Conservation (phyloP, 1,139 yeast species). For the Zhuliangozyma blackwelliae region DNA sequence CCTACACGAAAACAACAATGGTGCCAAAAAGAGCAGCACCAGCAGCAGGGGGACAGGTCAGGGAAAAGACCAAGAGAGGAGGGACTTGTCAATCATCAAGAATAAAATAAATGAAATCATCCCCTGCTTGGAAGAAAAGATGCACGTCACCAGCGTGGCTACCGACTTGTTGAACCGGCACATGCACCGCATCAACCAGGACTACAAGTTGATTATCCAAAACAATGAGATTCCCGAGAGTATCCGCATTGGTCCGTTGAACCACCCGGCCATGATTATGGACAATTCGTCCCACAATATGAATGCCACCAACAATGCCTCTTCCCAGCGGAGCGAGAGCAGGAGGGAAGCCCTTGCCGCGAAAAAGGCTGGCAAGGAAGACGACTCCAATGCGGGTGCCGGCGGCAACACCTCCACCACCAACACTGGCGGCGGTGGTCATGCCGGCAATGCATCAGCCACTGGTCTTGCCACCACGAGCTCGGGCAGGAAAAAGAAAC, state of each 20-base stretch:
- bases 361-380: slow-evolving; percentile 50
- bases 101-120: slow-evolving; percentile 62
- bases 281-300: slow-evolving; percentile 39
- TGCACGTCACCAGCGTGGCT: slow-evolving; percentile 95
- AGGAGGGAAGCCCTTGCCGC: slow-evolving; percentile 93
- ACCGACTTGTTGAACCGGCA: slow-evolving; percentile 72
- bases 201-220: slow-evolving; percentile 64
- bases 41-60: background rate
- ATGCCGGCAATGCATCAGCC: background rate
- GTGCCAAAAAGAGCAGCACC: background rate
- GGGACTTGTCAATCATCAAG: slow-evolving; percentile 33
- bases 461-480: background rate
- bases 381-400: slow-evolving; percentile 2
- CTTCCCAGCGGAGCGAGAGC: slow-evolving; percentile 72
- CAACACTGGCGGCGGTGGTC: slow-evolving; percentile 8
- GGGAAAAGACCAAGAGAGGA: slow-evolving; percentile 5
- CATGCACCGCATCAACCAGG: slow-evolving; percentile 70
- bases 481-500: background rate
- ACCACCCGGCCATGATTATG: slow-evolving; percentile 84
- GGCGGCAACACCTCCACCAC: slow-evolving; percentile 2
- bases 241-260: slow-evolving; percentile 64
- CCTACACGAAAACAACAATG: slow-evolving; percentile 26
- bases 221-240: slow-evolving; percentile 72
- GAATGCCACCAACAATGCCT: slow-evolving; percentile 31
- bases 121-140: slow-evolving; percentile 93